Base-by-base conservation (phyloP, 164 flowering plant genomes). In the Sedum album region DNA sequence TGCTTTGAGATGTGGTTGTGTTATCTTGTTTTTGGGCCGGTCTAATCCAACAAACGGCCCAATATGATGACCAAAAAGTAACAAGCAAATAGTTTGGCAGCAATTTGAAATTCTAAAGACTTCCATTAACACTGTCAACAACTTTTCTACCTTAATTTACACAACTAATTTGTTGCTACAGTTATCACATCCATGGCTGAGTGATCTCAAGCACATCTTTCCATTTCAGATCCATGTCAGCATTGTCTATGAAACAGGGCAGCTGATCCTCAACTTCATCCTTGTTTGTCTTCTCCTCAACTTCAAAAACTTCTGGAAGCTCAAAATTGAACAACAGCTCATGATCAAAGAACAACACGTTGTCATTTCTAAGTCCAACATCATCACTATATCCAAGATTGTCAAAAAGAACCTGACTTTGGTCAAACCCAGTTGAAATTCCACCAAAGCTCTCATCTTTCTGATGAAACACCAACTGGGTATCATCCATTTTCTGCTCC, bases 381-480 rank as follows among this genome's bases (percentile, higher is more conserved):
- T 51, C 23, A n/a, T 51, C 57, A 23, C 57, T 21, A 51, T 9
- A 51, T n/a, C 23, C 57, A 23, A 51, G 57, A 51, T 6, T 44
- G 48, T 44, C 48, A 15, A 44, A 44, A 17, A 44, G 48, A 5
- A 13, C 48, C 4, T 44, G 48, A 44, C 48, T 44, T 44, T 44
- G 48, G 60, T 23, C 60, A 55, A 21, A 55, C 60, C 30, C 60
- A 11, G 60, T 10, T 55, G 60, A 28, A 57, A 57, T 57, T 15
- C 33, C 33, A 57, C 31, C 62, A 57, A 57, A 57, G 62, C 20
- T 57, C 18, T 26, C 62, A 57, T 57, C 62, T 57, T 57, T 57
- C 18, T 57, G 33, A 6, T 57, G 62, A 57, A 11, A 13, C 33
- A 57, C 62, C 33, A 28, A 13, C 62, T 57, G 62, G 35, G 62